phyloP scores from a whole-genome alignment of 176 grass and related monocot genomes.

The Miscanthus lutarioriparius region DNA sequence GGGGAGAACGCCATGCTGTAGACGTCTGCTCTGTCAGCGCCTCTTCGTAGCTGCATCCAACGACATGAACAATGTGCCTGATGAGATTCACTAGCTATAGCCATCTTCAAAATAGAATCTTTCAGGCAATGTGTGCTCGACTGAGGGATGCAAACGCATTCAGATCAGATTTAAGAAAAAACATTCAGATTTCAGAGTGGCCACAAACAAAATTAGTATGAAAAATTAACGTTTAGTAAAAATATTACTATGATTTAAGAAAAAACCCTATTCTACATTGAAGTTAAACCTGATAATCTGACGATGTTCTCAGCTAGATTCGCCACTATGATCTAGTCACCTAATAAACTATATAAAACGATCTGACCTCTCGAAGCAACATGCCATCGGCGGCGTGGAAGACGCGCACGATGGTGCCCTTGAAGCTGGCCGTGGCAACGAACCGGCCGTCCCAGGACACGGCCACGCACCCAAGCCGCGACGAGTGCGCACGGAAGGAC shows the following conservation, averaged over 20 bases:
- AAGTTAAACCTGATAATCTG: background rate
- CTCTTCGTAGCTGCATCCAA: slow-evolving; percentile 61
- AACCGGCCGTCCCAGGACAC: slow-evolving; percentile 61
- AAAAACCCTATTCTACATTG: too few species aligned
- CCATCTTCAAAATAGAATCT: too few species aligned
- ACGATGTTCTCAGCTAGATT: background rate
- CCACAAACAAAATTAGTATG: too few species aligned
- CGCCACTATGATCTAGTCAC: background rate
- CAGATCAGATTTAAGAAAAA: too few species aligned
- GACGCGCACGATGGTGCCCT: slow-evolving; percentile 65
- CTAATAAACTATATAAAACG: background rate
- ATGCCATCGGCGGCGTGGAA: slow-evolving; percentile 51
- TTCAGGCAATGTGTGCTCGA: too few species aligned
- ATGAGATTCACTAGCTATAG: background rate
- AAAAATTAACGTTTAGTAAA: too few species aligned
- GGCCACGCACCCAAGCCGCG: slow-evolving; percentile 53
- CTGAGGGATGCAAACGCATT: too few species aligned
- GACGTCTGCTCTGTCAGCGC: slow-evolving; percentile 64
- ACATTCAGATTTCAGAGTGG: too few species aligned
- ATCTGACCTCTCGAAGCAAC: slow-evolving; percentile 64
- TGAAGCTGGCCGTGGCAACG: slow-evolving; percentile 67
- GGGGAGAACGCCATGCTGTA: slow-evolving; percentile 72
- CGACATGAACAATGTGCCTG: background rate
- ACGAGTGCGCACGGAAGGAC: slow-evolving; percentile 54
- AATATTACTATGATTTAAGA: too few species aligned